Conservation (phyloP, 257 asterid genomes). For the Gardenia jasminoides region DNA sequence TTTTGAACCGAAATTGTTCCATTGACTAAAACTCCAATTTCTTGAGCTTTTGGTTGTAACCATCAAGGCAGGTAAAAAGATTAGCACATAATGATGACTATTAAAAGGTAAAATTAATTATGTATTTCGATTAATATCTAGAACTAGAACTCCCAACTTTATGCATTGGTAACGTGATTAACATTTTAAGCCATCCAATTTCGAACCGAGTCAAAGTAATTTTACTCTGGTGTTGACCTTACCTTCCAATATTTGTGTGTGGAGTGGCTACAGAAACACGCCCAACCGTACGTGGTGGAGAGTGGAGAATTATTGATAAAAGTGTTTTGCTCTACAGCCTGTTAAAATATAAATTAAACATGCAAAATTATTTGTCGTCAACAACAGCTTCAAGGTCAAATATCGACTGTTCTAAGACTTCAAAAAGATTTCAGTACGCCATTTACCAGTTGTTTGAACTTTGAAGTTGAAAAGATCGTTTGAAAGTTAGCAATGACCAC, state of each 20-base stretch:
- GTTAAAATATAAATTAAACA: not conserved
- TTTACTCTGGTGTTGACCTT: not conserved
- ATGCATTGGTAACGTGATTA: not conserved
- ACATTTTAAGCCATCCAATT: not conserved
- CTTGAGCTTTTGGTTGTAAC: constrained; percentile 20
- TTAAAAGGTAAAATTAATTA: not conserved
- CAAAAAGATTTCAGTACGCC: not conserved
- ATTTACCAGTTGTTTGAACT: not conserved
- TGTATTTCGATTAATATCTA: not conserved
- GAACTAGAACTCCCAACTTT: not conserved
- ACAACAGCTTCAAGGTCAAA: not conserved
- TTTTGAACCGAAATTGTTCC: constrained; percentile 20
- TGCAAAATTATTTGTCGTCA: not conserved
- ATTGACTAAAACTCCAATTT: constrained; percentile 31
- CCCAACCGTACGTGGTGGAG: not conserved
- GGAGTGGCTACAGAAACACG: constrained; percentile 1
- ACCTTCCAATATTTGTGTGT: constrained; percentile 13
- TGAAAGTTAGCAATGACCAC: not conserved
- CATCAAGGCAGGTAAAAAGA: constrained; percentile 47
- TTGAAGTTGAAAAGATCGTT: not conserved
- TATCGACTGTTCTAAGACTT: not conserved
- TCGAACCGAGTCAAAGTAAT: not conserved
- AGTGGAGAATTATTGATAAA: not conserved
- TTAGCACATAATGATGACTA: not conserved
- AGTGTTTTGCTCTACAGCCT: not conserved